Evolutionary conservation across 1,139 yeast species (phyloP).

Genomic region (Diutina ranongensis): DNA sequence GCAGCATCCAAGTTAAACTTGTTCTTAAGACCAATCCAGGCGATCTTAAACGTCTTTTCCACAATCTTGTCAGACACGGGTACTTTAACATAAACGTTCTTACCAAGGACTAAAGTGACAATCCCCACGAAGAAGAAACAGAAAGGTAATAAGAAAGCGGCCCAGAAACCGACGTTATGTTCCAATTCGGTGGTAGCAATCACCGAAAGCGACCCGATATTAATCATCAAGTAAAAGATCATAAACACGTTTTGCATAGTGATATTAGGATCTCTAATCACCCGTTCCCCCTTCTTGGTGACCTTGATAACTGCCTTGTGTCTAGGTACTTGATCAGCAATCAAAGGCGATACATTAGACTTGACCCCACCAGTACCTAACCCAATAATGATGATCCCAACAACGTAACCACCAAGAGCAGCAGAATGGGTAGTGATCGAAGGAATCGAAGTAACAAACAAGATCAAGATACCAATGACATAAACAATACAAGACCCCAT

Average conservation of each 20-base stretch:
- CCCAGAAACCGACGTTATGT: slow-evolving; percentile 28
- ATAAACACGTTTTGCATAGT: slow-evolving; percentile 32
- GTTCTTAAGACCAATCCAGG: slow-evolving; percentile 34
- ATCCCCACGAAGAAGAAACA: slow-evolving; percentile 56
- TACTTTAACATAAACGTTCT: slow-evolving; percentile 42
- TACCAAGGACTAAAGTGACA: slow-evolving; percentile 42
- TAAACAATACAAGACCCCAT: slow-evolving; percentile 41
- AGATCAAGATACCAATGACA: slow-evolving; percentile 48
- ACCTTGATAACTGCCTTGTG: slow-evolving; percentile 24
- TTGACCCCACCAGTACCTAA: slow-evolving; percentile 78
- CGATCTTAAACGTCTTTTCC: slow-evolving; percentile 40
- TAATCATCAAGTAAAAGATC: slow-evolving; percentile 33
- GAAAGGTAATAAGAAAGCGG: slow-evolving; percentile 45
- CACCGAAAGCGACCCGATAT: slow-evolving; percentile 29
- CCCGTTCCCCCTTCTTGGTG: slow-evolving; percentile 26
- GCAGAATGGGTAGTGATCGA: slow-evolving; percentile 36
- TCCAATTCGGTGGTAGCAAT: slow-evolving; percentile 33
- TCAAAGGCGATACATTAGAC: slow-evolving; percentile 65
- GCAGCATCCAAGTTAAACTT: slow-evolving; percentile 42
- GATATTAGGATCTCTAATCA: slow-evolving; percentile 28
- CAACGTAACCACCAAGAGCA: slow-evolving; percentile 42
- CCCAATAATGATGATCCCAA: slow-evolving; percentile 59
- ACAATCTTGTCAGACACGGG: slow-evolving; percentile 58
- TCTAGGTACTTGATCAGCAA: slow-evolving; percentile 62
- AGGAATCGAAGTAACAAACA: slow-evolving; percentile 67